Evolutionary conservation across 768 basidiomycete species (phyloP).

Genomic region (Lyophyllum semitale): DNA sequence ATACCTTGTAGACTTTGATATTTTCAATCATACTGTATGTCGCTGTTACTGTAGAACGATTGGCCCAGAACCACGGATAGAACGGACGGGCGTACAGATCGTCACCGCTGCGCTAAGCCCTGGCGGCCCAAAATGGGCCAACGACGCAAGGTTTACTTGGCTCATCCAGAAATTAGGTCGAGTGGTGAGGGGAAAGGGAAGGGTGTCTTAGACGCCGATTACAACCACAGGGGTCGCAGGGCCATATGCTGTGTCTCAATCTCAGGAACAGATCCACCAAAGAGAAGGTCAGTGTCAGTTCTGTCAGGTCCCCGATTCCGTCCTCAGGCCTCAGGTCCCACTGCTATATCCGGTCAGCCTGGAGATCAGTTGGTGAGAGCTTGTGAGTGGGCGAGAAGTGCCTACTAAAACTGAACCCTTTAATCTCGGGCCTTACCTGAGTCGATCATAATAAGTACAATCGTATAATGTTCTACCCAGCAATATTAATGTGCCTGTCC

Average conservation of each 20-base stretch:
- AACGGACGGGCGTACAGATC: conserved; percentile 20
- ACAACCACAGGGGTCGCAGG: background rate
- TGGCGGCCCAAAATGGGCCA: conserved; percentile 15
- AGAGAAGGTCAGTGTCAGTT: background rate
- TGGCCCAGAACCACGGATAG: background rate
- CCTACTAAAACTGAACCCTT: background rate
- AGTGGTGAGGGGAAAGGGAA: conserved; percentile 4
- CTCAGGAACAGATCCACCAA: background rate
- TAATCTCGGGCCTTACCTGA: background rate
- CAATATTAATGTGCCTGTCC: too few relatives aligned
- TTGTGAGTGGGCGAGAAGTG: too few relatives aligned
- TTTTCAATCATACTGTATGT: conserved; percentile 32
- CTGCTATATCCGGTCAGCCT: background rate
- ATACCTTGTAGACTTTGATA: conserved; percentile 40
- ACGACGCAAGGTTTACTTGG: background rate
- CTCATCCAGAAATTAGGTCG: background rate
- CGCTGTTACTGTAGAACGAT: conserved; percentile 24
- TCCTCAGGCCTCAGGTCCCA: background rate
- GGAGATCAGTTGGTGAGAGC: background rate
- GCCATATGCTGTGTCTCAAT: conserved; percentile 8
- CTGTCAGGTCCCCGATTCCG: background rate
- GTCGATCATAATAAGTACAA: too few relatives aligned
- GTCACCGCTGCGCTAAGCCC: conserved; percentile 27
- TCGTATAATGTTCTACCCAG: too few relatives aligned
- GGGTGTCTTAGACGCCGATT: conserved; percentile 2